Evolutionary conservation across 2,329 filamentous ascomycete species (phyloP), one percentile per base, ranked within the genome.

Genomic region (Aspergillus fijiensis): DNA sequence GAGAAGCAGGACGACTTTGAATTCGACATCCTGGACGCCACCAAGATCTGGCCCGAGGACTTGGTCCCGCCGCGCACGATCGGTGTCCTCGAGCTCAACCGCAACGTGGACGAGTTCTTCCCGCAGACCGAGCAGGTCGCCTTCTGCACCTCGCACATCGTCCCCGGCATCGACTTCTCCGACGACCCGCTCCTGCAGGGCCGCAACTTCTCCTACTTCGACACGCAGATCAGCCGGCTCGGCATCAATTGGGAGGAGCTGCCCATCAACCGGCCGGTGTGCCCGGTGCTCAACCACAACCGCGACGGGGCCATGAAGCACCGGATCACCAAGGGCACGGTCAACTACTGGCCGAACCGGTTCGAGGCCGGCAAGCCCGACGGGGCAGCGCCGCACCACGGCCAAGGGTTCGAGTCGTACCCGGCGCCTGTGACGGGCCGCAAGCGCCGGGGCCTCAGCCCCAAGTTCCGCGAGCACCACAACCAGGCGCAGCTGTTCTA

Each of bases 31-130:
- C 84, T 95, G 1, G 91, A 95, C 65, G 87, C 90, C 0, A 95
- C 91, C 48, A 95, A 95, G 77, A 75, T 94, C 29, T 94, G 90
- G 90, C 91, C 91, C 0, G 89, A 95, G 71, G 89, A 93, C 14
- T 76, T 87, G 0, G 79, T 92, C 0, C 90, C 90, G 0, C 81
- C 94, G 25, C 84, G 88, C 10, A 91, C 91, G 70, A 90, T 95
- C 59, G 91, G 90, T 42, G 85, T 93, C 74, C 72, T 96, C 0
- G 87, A 92, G 71, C 82, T 96, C 6, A 93, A 94, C 80, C 84
- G 84, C 57, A 94, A 91, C 60, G 81, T 89, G 1, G 90, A 94
- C 63, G 90, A 95, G 71, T 95, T 85, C 78, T 95, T 94, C 76
- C 81, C 90, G 0, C 85, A 95, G 74, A 91, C 88, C 0, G 91